Evolutionary conservation across 2,329 filamentous ascomycete species (phyloP), one percentile per base, ranked within the genome.

Genomic region (Colletotrichum tropicicola): DNA sequence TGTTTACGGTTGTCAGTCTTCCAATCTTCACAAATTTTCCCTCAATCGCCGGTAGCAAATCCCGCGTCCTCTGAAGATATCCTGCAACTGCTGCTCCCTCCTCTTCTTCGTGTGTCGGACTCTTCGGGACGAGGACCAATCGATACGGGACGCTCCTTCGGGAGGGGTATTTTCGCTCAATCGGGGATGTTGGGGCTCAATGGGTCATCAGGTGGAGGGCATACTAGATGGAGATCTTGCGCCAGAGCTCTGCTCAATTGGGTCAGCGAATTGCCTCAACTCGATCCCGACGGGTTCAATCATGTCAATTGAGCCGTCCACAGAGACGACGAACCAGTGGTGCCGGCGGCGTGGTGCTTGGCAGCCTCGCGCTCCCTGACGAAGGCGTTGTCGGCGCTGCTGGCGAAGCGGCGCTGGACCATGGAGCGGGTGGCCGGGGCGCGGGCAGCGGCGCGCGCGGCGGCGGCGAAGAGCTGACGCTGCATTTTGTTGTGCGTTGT

Each of bases 181-280:
- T 37, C 23, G 53, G 43, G 41, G 39, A 19, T 23, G 6, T 27
- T 39, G 12, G 12, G 19, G 37, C 10, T 54, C 2, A 30, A 21
- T 28, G 47, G 43, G 41, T 12, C 7, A 25, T 21, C 10, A 15
- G 49, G 52, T 21, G 35, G 70, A 69, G 58, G 71, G 83, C 92
- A 82, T 93, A 98, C 94, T 93, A 98, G 85, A 98, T 86, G 70
- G 93, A 96, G 74, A 98, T 91, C 87, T 97, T 98, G 82, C 89
- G 90, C 96, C 96, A 99, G 75, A 97, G 89, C 75, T 93, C 95
- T 97, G 77, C 69, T 66, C 49, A 55, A 52, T 23, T 19, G n/a
- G 12, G 56, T 64, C 44, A 64, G 60, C 41, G 8, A n/a, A 21
- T 49, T 49, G 30, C n/a, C 21, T 25, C 32, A 37, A 27, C 13